Conservation (phyloP, 345 rosid genomes). For the Corchorus olitorius region DNA sequence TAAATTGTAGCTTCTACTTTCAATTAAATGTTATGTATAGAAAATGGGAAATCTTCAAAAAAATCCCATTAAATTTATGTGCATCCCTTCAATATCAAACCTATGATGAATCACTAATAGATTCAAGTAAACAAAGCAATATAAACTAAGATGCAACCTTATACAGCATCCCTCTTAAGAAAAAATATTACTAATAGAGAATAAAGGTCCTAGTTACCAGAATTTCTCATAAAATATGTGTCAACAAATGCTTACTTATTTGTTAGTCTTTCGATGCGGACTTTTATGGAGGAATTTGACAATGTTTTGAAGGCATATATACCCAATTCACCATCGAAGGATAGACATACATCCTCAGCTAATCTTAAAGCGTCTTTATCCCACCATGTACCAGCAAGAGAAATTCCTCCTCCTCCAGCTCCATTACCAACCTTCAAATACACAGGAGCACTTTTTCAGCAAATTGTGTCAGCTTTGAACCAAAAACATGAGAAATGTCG, state of each 20-base stretch:
- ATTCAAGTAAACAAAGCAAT: constrained; percentile 5
- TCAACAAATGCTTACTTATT: constrained; percentile 51
- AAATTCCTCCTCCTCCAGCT: constrained; percentile 80
- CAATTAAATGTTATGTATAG: background rate
- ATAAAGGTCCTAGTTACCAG: background rate
- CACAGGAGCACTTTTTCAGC: background rate
- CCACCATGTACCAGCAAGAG: constrained; percentile 84
- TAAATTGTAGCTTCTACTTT: constrained; percentile 8
- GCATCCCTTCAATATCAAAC: background rate
- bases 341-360: constrained; percentile 58
- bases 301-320: constrained; percentile 82
- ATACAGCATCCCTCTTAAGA: background rate
- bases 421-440: constrained; percentile 78
- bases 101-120: background rate
- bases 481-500: background rate
- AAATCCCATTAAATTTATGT: background rate
- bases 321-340: constrained; percentile 67
- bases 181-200: background rate
- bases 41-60: background rate
- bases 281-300: constrained; percentile 62
- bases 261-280: constrained; percentile 78
- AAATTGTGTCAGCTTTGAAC: constrained; percentile 13
- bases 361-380: constrained; percentile 75
- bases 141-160: background rate
- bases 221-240: background rate